A percentile compares a stretch with the other conserved stretches of the same genome.
phyloP scores from a whole-genome alignment of 331 rosid species.

The Stylosanthes scabra region DNA sequence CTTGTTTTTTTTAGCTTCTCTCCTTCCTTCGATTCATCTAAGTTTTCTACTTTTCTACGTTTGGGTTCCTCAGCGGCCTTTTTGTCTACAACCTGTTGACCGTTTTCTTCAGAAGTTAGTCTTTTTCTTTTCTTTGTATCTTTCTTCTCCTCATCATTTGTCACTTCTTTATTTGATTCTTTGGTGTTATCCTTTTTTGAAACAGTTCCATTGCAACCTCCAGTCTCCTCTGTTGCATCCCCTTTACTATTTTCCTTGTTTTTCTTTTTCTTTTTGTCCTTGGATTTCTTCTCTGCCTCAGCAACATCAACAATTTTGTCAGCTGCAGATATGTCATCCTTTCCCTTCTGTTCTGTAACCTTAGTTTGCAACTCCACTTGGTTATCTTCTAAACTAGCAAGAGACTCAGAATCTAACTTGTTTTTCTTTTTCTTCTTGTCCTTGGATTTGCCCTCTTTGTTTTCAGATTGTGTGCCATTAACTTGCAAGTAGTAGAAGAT shows the following conservation, averaged over 20 bases:
- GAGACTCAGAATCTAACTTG: conserved; percentile 52
- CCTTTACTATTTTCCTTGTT: conserved; percentile 45
- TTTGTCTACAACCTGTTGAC: no score
- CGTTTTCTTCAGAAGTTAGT: conserved; percentile 58
- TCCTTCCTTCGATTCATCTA: conserved; percentile 44
- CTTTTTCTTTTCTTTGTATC: conserved; percentile 80
- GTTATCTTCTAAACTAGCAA: conserved; percentile 39
- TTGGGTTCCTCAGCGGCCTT: no score
- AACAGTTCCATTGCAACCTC: conserved; percentile 39
- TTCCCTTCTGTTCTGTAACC: conserved; percentile 38
- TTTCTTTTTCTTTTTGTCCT: conserved; percentile 66
- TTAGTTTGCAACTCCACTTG: conserved; percentile 35
- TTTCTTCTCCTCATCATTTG: conserved; percentile 39
- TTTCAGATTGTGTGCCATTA: conserved; percentile 35
- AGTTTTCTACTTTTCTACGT: no score
- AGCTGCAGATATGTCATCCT: conserved; percentile 40
- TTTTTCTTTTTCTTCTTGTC: conserved; percentile 58
- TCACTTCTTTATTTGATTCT: conserved; percentile 41
- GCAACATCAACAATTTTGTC: conserved; percentile 38
- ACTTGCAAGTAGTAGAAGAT: conserved; percentile 16
- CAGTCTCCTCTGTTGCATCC: conserved; percentile 39
- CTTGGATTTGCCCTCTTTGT: conserved; percentile 47
- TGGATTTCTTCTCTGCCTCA: conserved; percentile 55
- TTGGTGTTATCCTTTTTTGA: conserved; percentile 39
- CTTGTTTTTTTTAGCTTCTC: conserved; percentile 36